Conservation (phyloP, 179 eudicot species). For the Dionaea muscipula region DNA sequence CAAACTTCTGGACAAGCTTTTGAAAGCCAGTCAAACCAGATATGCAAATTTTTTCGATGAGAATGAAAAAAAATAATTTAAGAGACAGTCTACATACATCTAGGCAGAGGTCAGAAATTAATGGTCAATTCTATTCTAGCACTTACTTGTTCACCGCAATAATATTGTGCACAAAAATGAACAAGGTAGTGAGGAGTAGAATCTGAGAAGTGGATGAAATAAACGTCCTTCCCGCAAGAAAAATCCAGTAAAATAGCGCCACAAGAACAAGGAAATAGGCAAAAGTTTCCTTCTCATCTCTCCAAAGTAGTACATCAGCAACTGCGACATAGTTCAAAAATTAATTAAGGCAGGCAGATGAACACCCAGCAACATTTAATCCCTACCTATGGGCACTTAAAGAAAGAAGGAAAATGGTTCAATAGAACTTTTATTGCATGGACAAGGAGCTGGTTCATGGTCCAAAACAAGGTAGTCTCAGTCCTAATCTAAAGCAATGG, state of each 20-base stretch:
- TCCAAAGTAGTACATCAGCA: slow-evolving; percentile 84
- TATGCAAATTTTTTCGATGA: no score
- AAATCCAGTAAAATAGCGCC: slow-evolving; percentile 60
- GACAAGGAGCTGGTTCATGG: no score
- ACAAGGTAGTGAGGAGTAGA: slow-evolving; percentile 36
- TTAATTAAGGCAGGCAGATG: background rate
- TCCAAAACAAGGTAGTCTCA: no score
- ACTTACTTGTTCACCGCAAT: slow-evolving; percentile 64
- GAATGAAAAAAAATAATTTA: no score
- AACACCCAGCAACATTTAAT: background rate
- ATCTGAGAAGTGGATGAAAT: slow-evolving; percentile 55
- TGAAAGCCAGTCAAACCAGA: no score
- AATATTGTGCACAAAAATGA: slow-evolving; percentile 36
- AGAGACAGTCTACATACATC: no score
- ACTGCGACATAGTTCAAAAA: slow-evolving; percentile 37
- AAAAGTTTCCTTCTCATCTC: slow-evolving; percentile 80
- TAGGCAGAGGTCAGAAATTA: no score
- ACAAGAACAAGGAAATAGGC: slow-evolving; percentile 41
- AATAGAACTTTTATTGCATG: background rate
- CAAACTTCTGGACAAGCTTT: no score
- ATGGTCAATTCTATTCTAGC: no score
- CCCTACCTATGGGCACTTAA: background rate
- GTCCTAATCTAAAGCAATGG: no score
- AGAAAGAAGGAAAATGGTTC: background rate
- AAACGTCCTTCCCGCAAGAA: slow-evolving; percentile 55